Percentiles rank a stretch among this genome's conserved stretches.
Evolutionary conservation across 2,329 filamentous ascomycete genomes (phyloP).

Genomic region (Leptographium galeiforme): DNA sequence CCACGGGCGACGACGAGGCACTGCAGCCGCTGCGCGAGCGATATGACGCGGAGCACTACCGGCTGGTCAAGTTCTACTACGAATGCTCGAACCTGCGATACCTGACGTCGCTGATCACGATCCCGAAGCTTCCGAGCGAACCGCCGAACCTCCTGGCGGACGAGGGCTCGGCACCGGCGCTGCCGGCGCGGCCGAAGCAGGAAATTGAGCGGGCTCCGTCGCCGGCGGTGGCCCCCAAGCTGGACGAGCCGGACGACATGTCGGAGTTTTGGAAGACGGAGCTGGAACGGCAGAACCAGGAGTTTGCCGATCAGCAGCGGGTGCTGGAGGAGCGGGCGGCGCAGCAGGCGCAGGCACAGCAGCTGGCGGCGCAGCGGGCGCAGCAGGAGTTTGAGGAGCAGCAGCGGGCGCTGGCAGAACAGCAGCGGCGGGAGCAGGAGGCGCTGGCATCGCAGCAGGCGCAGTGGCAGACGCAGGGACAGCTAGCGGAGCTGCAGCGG

Average conservation of each 20-base stretch:
- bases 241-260: constrained; percentile 83
- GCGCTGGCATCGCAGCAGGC: constrained; percentile 79
- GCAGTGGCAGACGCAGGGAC: constrained; percentile 85
- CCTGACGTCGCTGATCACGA: constrained; percentile 87
- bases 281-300: constrained; percentile 77
- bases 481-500: constrained; percentile 86
- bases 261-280: constrained; percentile 97
- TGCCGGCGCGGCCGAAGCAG: constrained; percentile 69
- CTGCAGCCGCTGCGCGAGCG: constrained; percentile 74
- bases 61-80: constrained; percentile 95
- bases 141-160: constrained; percentile 79
- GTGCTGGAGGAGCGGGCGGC: constrained; percentile 80
- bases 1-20: constrained; percentile 86
- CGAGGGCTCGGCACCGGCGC: constrained; percentile 68
- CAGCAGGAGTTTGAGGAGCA: constrained; percentile 96
- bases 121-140: constrained; percentile 89
- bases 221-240: constrained; percentile 52
- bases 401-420: constrained; percentile 73
- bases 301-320: constrained; percentile 89
- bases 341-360: constrained; percentile 65
- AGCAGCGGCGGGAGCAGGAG: constrained; percentile 83
- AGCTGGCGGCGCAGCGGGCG: constrained; percentile 70
- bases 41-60: constrained; percentile 93
- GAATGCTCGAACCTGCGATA: constrained; percentile 97
- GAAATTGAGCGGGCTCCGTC: constrained; percentile 57